Percentiles rank a stretch among this genome's conserved stretches.
Conservation (phyloP, 108 stramenopile genomes). For the Stephanodiscus minutulus region DNA sequence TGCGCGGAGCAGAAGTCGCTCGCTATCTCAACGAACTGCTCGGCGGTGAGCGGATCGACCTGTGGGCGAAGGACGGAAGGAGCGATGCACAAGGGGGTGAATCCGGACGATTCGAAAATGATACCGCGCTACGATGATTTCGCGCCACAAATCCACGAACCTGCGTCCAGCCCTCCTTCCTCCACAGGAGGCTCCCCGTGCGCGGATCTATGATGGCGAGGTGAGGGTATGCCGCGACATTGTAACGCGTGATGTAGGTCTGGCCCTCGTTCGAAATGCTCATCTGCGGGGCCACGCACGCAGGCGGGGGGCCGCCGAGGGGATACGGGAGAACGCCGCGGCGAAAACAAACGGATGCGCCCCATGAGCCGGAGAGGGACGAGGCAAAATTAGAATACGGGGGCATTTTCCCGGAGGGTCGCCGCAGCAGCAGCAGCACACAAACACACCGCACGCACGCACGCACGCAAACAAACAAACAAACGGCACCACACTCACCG, state of each 20-base stretch:
- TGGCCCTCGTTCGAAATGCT: slow-evolving; percentile 71
- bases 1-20: slow-evolving; percentile 89
- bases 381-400: neutral
- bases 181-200: slow-evolving; percentile 85
- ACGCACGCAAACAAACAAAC: neutral
- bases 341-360: neutral
- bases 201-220: slow-evolving; percentile 92
- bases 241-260: slow-evolving; percentile 82
- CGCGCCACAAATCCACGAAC: too few species aligned
- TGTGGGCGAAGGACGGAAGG: too few species aligned
- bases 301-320: neutral
- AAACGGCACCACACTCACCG: slow-evolving; percentile 64
- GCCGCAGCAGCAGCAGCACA: too few species aligned
- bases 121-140: too few species aligned
- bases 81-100: too few species aligned
- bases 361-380: slow-evolving; percentile 3
- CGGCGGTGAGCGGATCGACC: slow-evolving; percentile 78
- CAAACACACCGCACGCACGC: too few species aligned
- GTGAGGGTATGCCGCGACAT: slow-evolving; percentile 84
- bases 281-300: slow-evolving; percentile 30
- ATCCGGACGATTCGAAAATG: too few species aligned
- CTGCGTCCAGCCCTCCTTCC: slow-evolving; percentile 91
- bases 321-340: too few species aligned
- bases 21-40: slow-evolving; percentile 78
- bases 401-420: too few species aligned